Conservation (phyloP, 768 basidiomycete genomes). For the Serendipita indica region DNA sequence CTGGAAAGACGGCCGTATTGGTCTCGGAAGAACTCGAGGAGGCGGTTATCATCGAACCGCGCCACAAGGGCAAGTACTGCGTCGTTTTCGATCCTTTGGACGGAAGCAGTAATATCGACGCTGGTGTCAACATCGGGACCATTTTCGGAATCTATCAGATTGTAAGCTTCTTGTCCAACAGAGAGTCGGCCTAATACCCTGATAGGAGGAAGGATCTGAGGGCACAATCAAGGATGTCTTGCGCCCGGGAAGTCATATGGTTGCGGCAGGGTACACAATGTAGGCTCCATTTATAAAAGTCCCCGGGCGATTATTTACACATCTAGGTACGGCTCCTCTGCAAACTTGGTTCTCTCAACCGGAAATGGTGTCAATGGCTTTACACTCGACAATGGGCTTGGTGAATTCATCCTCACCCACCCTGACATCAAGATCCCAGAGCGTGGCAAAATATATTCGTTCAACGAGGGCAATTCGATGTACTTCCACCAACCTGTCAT, state of each 20-base stretch:
- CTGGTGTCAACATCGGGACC: conserved; percentile 94
- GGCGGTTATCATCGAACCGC: conserved; percentile 76
- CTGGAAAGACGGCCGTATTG: conserved; percentile 92
- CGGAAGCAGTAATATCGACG: conserved; percentile 93
- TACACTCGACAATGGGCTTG: conserved; percentile 86
- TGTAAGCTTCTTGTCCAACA: conserved; percentile 34
- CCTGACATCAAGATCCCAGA: conserved; percentile 88
- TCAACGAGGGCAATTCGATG: conserved; percentile 97
- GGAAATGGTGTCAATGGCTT: conserved; percentile 96
- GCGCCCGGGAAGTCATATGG: conserved; percentile 90
- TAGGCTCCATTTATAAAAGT: conserved; percentile 26
- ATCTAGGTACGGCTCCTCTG: conserved; percentile 77
- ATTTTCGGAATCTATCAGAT: conserved; percentile 95
- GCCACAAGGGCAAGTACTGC: conserved; percentile 76
- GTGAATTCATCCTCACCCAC: conserved; percentile 98
- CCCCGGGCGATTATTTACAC: background rate
- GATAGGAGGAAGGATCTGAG: conserved; percentile 54
- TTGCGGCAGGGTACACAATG: conserved; percentile 96
- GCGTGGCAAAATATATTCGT: conserved; percentile 97
- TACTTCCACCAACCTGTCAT: conserved; percentile 77
- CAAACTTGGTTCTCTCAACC: conserved; percentile 89
- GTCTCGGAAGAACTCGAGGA: conserved; percentile 93
- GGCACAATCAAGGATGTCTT: conserved; percentile 82
- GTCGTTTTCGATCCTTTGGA: conserved; percentile 98
- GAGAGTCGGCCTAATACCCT: conserved; percentile 2